Evolutionary conservation across 768 basidiomycete species (phyloP).

Genomic region (Serendipita vermifera): DNA sequence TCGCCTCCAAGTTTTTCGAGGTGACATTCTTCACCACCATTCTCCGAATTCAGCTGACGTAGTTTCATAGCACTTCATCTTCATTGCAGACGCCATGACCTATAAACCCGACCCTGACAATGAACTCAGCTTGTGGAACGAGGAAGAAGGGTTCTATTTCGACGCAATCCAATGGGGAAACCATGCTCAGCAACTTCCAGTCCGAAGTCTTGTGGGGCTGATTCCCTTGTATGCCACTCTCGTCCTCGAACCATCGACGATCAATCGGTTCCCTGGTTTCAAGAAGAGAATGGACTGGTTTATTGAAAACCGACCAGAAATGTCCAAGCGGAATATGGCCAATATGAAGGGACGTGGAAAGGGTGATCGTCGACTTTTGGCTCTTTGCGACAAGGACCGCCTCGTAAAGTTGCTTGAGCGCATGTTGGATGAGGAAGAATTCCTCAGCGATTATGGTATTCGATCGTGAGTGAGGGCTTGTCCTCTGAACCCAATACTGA

Average conservation of each 20-base stretch:
- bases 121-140: slow-evolving; percentile 84
- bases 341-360: slow-evolving; percentile 85
- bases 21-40: slow-evolving; percentile 25
- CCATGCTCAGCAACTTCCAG: slow-evolving; percentile 77
- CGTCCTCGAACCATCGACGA: slow-evolving; percentile 76
- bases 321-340: slow-evolving; percentile 86
- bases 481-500: neutral
- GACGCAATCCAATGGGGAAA: slow-evolving; percentile 88
- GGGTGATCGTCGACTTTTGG: slow-evolving; percentile 77
- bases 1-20: slow-evolving; percentile 96
- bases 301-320: slow-evolving; percentile 78
- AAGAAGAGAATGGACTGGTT: slow-evolving; percentile 99
- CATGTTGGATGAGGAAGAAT: slow-evolving; percentile 96
- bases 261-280: slow-evolving; percentile 93
- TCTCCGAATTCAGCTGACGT: slow-evolving; percentile 10
- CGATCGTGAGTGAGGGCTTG: slow-evolving; percentile 56
- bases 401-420: slow-evolving; percentile 79
- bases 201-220: slow-evolving; percentile 91
- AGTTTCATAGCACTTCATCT: slow-evolving; percentile 73
- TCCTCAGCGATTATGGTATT: slow-evolving; percentile 89
- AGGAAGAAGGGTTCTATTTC: slow-evolving; percentile 96
- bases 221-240: slow-evolving; percentile 94
- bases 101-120: slow-evolving; percentile 58
- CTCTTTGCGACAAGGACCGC: slow-evolving; percentile 84
- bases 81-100: slow-evolving; percentile 98